Base-by-base conservation (phyloP, 2,329 filamentous ascomycete genomes). In the Lachnellula willkommii region DNA sequence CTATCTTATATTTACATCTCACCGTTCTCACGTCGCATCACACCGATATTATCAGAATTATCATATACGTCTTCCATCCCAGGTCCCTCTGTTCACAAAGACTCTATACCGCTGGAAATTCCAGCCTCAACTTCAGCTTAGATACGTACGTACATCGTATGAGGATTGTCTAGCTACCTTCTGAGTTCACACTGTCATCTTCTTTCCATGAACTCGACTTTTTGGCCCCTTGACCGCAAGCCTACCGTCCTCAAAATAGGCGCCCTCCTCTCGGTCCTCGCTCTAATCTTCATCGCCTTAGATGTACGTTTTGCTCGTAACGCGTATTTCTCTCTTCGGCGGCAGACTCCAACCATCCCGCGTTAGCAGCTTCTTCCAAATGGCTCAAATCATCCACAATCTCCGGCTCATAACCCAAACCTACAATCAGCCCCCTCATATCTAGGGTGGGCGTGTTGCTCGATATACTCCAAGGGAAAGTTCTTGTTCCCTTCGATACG, bases 401-500 rank as follows among this genome's bases (percentile, higher is more conserved):
- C 2, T 73, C 69, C n/a, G 74, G 66, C 11, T 82, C 82, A 59
- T 79, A 85, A 64, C 78, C 87, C 9, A 86, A 28, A 66, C 3
- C 82, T 74, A 62, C 83, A 87, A 62, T 83, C 79, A 0, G 83
- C 80, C 1, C 80, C 76, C 60, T 84, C 77, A 58, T 84, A 83
- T 4, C 60, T 7, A 59, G 50, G 5, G 37, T 47, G 4, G 17
- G 60, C 57, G 14, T 62, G 49, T n/a, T 52, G 49, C 5, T 50
- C 17, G 14, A 62, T 59, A n/a, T 60, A 61, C 5, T 47, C 43
- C 24, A 61, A 64, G 24, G 35, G 50, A 43, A 60, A 64, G 50
- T 58, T 63, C 47, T 78, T 74, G 0, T 72, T 71, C 42, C 85
- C 85, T 64, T 85, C 82, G 42, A 81, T 78, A 17, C 84, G 85